Percentiles rank a stretch among this genome's conserved stretches.
Evolutionary conservation across 1,284 basidiomycete genomes (phyloP).

Genomic region (Apiotrichum siamense): DNA sequence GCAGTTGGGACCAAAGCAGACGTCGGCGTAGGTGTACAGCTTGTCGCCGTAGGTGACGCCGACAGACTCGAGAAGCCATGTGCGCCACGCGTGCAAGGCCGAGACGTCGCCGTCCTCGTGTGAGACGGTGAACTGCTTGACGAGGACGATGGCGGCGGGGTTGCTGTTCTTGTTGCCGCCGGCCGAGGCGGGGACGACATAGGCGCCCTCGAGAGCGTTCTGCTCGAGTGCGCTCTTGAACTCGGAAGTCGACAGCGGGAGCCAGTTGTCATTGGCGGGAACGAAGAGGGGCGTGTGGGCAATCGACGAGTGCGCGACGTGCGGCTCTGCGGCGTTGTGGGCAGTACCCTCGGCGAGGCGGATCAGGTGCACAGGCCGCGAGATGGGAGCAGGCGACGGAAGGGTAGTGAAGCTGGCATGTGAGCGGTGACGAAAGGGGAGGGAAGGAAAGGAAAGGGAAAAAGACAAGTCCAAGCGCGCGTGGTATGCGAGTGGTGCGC

Average conservation of each 20-base stretch:
- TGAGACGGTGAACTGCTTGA: constrained; percentile 45
- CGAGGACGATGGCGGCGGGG: constrained; percentile 35
- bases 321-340: not conserved
- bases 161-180: constrained; percentile 40
- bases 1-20: constrained; percentile 33
- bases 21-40: constrained; percentile 36
- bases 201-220: constrained; percentile 39
- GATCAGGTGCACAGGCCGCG: constrained; percentile 36
- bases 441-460: not conserved
- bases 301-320: constrained; percentile 21
- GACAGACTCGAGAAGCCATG: constrained; percentile 37
- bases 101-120: constrained; percentile 25
- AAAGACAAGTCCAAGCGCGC: no score
- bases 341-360: constrained; percentile 28
- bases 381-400: constrained; percentile 25
- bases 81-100: constrained; percentile 31
- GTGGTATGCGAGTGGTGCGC: no score
- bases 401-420: constrained; percentile 28
- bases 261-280: constrained; percentile 28
- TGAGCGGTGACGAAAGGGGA: not conserved
- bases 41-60: constrained; percentile 32
- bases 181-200: constrained; percentile 25
- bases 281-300: constrained; percentile 11
- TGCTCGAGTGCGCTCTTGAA: constrained; percentile 36
- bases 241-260: constrained; percentile 26